Percentiles rank a stretch among this genome's conserved stretches.
phyloP scores from a whole-genome alignment of 768 basidiomycete genomes.

The Russula abietina region DNA sequence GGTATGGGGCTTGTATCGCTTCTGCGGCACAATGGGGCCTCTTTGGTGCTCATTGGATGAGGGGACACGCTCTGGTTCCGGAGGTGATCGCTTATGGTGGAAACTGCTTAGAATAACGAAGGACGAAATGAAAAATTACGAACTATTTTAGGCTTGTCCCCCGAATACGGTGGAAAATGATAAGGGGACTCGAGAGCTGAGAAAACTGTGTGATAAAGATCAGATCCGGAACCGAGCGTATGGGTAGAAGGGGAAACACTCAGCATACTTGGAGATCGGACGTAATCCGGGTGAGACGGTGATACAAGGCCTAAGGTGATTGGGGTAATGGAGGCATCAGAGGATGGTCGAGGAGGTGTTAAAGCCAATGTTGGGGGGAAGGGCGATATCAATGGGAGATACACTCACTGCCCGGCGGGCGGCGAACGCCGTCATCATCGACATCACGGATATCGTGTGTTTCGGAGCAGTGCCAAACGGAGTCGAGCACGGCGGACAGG shows the following conservation, averaged over 20 bases:
- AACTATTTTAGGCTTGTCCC: not conserved
- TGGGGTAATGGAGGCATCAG: conserved; percentile 11
- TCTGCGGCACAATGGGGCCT: conserved; percentile 50
- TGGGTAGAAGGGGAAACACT: no score
- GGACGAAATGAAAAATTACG: not conserved
- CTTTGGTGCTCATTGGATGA: conserved; percentile 28
- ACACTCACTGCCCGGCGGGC: not conserved
- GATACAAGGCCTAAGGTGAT: conserved; percentile 21
- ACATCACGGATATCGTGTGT: no score
- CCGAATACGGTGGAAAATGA: not conserved
- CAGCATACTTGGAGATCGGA: conserved; percentile 12
- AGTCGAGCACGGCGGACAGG: conserved; percentile 1
- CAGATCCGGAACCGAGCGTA: not conserved
- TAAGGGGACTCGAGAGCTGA: conserved; percentile 18
- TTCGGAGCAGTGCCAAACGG: no score
- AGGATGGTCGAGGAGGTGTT: conserved; percentile 3
- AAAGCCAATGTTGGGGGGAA: conserved; percentile 2
- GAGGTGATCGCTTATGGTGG: not conserved
- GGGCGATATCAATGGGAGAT: conserved; percentile 15
- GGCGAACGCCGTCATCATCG: not conserved
- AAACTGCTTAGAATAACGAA: not conserved
- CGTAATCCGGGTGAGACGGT: conserved; percentile 17
- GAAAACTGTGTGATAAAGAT: not conserved
- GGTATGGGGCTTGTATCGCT: conserved; percentile 70
- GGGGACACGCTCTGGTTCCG: conserved; percentile 17